These are phyloP conservation scores for Gamarada debralockiae DNA, from an alignment of 495 filamentous ascomycete species.

Conservation along the genomic window DNA sequence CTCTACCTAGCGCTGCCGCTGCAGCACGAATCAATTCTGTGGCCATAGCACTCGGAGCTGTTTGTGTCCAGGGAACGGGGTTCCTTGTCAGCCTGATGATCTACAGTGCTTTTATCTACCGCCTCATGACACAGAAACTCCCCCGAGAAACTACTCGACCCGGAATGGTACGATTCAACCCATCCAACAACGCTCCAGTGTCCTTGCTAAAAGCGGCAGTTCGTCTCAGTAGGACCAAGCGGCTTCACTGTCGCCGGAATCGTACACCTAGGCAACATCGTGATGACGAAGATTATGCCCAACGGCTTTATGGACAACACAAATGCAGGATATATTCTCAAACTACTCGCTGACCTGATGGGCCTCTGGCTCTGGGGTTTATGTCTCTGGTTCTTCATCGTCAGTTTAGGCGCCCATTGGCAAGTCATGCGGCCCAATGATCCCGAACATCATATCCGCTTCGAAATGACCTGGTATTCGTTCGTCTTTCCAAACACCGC, in stretches of 20 bases:
- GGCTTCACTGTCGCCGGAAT: conserved; percentile 76
- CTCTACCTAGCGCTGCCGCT: conserved; percentile 29
- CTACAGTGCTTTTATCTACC: conserved; percentile 80
- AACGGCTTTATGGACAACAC: conserved; percentile 32
- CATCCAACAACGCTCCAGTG: no score
- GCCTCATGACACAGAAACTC: conserved; percentile 88
- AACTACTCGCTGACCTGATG: conserved; percentile 37
- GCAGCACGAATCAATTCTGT: conserved; percentile 45
- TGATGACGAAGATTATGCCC: conserved; percentile 34
- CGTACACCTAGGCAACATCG: conserved; percentile 39
- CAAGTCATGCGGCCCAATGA: conserved; percentile 54
- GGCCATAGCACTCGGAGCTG: conserved; percentile 65
- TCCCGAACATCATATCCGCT: conserved; percentile 53
- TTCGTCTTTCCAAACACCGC: conserved; percentile 88
- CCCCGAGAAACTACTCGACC: conserved; percentile 72
- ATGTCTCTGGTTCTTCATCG: conserved; percentile 83
- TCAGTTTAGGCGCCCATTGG: conserved; percentile 71
- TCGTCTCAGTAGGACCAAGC: conserved; percentile 75
- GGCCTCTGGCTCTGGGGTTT: conserved; percentile 84
- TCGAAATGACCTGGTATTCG: conserved; percentile 78
- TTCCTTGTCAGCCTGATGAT: conserved; percentile 85
- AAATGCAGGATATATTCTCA: conserved; percentile 35
- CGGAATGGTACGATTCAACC: conserved; percentile 55
- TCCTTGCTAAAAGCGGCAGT: conserved; percentile 34
- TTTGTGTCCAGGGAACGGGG: conserved; percentile 75